phyloP scores from a whole-genome alignment of 2,329 filamentous ascomycete species.

The Fusarium sp. region DNA sequence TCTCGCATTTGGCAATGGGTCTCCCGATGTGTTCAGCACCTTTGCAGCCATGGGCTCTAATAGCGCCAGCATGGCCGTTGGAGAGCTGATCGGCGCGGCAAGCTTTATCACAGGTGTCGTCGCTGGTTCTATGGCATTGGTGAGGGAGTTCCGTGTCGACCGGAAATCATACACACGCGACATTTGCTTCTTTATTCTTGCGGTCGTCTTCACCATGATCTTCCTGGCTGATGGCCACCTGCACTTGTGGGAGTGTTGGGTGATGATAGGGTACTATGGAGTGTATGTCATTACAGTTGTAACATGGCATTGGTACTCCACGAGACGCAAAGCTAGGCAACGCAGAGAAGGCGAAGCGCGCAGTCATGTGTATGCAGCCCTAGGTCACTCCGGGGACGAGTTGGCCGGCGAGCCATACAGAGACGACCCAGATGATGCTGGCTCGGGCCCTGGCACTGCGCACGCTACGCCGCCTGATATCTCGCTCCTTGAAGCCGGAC shows the following conservation, averaged over 20 bases:
- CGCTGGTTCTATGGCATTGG: conserved; percentile 94
- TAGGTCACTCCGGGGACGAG: conserved; percentile 62
- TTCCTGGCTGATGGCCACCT: conserved; percentile 88
- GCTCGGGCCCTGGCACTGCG: conserved; percentile 28
- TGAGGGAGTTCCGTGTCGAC: conserved; percentile 93
- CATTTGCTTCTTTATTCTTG: conserved; percentile 89
- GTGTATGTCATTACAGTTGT: conserved; percentile 93
- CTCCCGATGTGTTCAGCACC: conserved; percentile 97
- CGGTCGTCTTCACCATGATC: conserved; percentile 85
- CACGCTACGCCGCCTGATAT: conserved; percentile 48
- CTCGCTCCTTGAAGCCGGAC: conserved; percentile 55
- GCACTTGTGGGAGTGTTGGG: conserved; percentile 85
- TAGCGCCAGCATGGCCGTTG: conserved; percentile 95
- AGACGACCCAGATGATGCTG: conserved; percentile 59
- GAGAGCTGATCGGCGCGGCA: conserved; percentile 93
- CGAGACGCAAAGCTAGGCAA: conserved; percentile 66
- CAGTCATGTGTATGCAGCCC: conserved; percentile 73
- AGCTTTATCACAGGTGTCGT: conserved; percentile 97
- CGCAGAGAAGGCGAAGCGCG: conserved; percentile 77
- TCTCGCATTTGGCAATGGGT: conserved; percentile 95
- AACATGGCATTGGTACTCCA: conserved; percentile 88
- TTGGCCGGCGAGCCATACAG: conserved; percentile 68
- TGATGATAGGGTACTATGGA: conserved; percentile 90
- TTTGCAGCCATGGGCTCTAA: conserved; percentile 98
- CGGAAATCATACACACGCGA: conserved; percentile 91